Evolutionary conservation across 805 yeast genomes (phyloP), one percentile per base, ranked within the genome.

Genomic region (Ogataea henricii): DNA sequence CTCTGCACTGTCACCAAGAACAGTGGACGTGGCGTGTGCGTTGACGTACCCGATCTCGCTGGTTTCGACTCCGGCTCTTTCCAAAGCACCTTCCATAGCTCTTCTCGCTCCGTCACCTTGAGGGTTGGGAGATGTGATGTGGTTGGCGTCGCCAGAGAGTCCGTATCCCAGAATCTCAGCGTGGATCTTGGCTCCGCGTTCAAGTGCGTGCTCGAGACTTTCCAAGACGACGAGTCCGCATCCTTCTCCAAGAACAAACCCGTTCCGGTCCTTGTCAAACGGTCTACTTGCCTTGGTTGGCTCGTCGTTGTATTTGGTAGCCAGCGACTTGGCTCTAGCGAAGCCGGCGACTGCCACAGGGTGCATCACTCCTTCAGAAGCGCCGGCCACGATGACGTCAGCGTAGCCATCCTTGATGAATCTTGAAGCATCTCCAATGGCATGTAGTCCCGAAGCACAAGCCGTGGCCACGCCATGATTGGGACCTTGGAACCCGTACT

Each of bases 11-110:
- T 94, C 99, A 4, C 99, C 99, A 3, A 91, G 68, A 6, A 73
- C 70, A 0, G 99, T 94, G 0, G 96, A 88, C 0, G 99, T 94
- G 0, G 99, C 99, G 66, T 94, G 99, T 1, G 99, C 97, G 67
- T 95, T 94, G 40, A 94, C 74, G 60, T 90, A 94, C 39, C 78
- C 89, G 16, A 92, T 73, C 1, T 78, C 72, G 3, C 59, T 38
- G 0, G 82, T 74, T 1, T 63, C 62, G 1, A 84, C 48, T 0
- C 72, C 72, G 0, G 84, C 83, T 14, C 72, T 68, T 21, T 69
- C 63, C 21, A 91, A 53, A 0, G 98, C 96, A 76, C 79, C 77
- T 40, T 73, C 67, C 96, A 94, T 94, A 2, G 97, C 84, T 52
- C 87, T 71, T 51, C 64, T 73, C 0, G 97, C 98, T 10, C 98